Percentiles rank a stretch among this genome's conserved stretches.
These are phyloP conservation scores for Sarocladium brachiariae DNA, from an alignment of 2,329 filamentous ascomycete species.

Conservation along the genomic window DNA sequence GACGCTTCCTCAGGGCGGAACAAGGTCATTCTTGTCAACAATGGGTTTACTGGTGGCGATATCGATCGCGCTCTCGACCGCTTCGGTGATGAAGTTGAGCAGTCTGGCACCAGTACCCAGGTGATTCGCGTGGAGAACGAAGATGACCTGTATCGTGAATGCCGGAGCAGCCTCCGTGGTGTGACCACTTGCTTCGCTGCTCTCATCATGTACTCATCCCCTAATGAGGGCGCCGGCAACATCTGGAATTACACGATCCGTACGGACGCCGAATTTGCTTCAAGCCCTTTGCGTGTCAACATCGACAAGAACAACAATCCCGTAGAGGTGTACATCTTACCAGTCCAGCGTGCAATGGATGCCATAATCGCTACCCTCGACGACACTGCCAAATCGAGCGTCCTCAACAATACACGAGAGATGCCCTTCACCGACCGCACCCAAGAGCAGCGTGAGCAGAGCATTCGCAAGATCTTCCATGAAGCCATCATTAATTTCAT, in stretches of 20 bases:
- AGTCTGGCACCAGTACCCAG: slow-evolving; percentile 45
- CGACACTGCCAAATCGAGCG: slow-evolving; percentile 29
- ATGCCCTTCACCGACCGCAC: slow-evolving; percentile 72
- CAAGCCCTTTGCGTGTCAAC: slow-evolving; percentile 54
- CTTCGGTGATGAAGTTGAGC: slow-evolving; percentile 51
- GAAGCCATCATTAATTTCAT: slow-evolving; percentile 65
- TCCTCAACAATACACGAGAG: slow-evolving; percentile 43
- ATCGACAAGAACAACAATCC: slow-evolving; percentile 62
- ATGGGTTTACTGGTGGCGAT: slow-evolving; percentile 58
- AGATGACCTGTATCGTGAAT: slow-evolving; percentile 53
- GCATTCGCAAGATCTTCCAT: slow-evolving; percentile 66
- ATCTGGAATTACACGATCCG: slow-evolving; percentile 84
- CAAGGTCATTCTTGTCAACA: slow-evolving; percentile 74
- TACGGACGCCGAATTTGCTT: slow-evolving; percentile 59
- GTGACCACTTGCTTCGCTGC: slow-evolving; percentile 68
- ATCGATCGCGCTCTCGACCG: slow-evolving; percentile 64
- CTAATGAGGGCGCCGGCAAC: slow-evolving; percentile 56
- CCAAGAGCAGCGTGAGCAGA: slow-evolving; percentile 55
- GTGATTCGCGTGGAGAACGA: slow-evolving; percentile 48
- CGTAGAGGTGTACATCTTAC: slow-evolving; percentile 69
- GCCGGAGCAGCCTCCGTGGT: slow-evolving; percentile 57
- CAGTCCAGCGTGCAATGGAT: slow-evolving; percentile 74
- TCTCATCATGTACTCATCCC: slow-evolving; percentile 68
- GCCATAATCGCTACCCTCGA: slow-evolving; percentile 57
- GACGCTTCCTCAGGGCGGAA: slow-evolving; percentile 51